Evolutionary conservation across 2,329 filamentous ascomycete species (phyloP).

Genomic region (Colletotrichum musae): DNA sequence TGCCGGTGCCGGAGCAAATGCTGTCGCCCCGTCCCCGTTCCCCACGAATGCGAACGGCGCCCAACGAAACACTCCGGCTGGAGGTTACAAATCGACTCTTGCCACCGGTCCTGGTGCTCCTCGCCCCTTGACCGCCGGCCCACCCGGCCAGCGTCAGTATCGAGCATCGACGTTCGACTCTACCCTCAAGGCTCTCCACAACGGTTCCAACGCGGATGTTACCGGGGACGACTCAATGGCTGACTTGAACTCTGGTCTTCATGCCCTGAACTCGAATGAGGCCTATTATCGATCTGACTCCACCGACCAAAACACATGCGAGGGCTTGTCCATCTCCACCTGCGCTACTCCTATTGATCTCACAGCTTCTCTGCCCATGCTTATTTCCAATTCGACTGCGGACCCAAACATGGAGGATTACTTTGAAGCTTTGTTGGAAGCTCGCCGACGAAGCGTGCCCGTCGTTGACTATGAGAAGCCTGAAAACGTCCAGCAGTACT

Average conservation of each 20-base stretch:
- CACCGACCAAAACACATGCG: background rate
- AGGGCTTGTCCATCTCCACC: too few species aligned
- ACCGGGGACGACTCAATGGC: slow-evolving; percentile 44
- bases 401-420: background rate
- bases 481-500: slow-evolving; percentile 50
- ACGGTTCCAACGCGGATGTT: slow-evolving; percentile 44
- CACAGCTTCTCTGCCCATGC: slow-evolving; percentile 1
- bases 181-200: slow-evolving; percentile 52
- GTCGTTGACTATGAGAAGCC: slow-evolving; percentile 49
- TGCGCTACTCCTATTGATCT: slow-evolving; percentile 21
- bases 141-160: slow-evolving; percentile 67
- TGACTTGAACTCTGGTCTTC: slow-evolving; percentile 43
- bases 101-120: slow-evolving; percentile 58
- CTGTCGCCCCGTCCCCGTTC: slow-evolving; percentile 32
- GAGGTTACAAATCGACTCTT: slow-evolving; percentile 44
- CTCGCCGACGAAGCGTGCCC: slow-evolving; percentile 26
- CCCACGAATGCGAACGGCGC: background rate
- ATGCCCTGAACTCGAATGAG: slow-evolving; percentile 42
- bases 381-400: slow-evolving; percentile 14
- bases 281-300: slow-evolving; percentile 7
- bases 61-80: slow-evolving; percentile 33
- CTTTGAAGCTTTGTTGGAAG: background rate
- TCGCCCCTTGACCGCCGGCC: slow-evolving; percentile 68
- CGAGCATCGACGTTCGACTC: slow-evolving; percentile 60
- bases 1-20: slow-evolving; percentile 3